Conservation (phyloP, 2,329 filamentous ascomycete genomes). For the Lachnellula occidentalis region DNA sequence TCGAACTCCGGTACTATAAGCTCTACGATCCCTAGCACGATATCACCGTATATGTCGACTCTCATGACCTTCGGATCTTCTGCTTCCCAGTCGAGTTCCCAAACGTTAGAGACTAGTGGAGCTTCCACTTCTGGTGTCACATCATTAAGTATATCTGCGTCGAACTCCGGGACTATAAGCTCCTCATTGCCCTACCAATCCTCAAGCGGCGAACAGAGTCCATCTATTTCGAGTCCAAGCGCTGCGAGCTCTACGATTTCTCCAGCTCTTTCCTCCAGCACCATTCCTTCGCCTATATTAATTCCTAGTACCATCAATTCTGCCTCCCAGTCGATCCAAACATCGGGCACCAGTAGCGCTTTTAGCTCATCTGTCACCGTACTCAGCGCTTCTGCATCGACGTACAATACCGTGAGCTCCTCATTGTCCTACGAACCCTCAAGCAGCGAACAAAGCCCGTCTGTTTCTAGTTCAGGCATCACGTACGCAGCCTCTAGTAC, state of each 20-base stretch:
- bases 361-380: too few relatives aligned
- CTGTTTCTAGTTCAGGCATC: neutral
- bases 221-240: neutral
- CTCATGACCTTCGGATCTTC: too few relatives aligned
- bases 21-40: too few relatives aligned
- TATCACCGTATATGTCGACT: too few relatives aligned
- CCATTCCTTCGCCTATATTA: too few relatives aligned
- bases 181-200: neutral
- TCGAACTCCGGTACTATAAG: neutral
- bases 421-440: neutral
- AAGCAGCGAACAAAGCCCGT: neutral
- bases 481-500: neutral
- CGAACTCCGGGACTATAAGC: neutral
- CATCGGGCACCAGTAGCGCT: too few relatives aligned
- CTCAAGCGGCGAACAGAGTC: neutral
- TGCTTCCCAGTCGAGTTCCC: too few relatives aligned
- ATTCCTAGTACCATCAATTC: too few relatives aligned
- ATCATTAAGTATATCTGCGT: neutral
- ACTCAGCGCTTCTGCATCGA: neutral
- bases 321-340: too few relatives aligned
- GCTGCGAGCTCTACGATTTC: too few relatives aligned
- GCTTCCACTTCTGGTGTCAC: neutral
- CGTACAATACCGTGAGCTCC: neutral
- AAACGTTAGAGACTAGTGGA: too few relatives aligned
- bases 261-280: too few relatives aligned